Percentiles rank a stretch among this genome's conserved stretches.
These are phyloP conservation scores for Piromyces finnis DNA, from an alignment of 192 early-diverging fungal species.

Conservation along the genomic window DNA sequence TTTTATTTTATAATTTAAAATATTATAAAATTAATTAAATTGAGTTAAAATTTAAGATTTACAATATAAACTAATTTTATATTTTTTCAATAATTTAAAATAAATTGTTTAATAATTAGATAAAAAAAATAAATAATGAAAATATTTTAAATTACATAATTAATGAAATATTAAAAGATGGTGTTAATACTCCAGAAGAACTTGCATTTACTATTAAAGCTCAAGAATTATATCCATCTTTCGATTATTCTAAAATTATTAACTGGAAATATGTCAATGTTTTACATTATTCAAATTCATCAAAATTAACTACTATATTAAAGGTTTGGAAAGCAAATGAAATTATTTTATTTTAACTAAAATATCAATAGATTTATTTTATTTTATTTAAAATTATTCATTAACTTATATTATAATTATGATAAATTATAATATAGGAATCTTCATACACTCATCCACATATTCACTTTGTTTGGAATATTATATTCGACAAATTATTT, in stretches of 20 bases:
- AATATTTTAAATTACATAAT: constrained; percentile 4
- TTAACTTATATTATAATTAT: no score
- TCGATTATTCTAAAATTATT: constrained; percentile 5
- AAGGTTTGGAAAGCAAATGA: constrained; percentile 4
- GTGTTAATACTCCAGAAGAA: constrained; percentile 14
- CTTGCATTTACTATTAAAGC: constrained; percentile 24
- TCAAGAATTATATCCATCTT: constrained; percentile 8
- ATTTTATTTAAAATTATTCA: no score
- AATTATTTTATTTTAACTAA: no score
- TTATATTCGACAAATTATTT: constrained; percentile 28
- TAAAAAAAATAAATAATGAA: constrained; percentile 4
- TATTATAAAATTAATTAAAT: no score
- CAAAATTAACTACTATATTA: constrained; percentile 8
- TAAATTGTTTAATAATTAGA: no score
- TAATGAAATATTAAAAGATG: constrained; percentile 7
- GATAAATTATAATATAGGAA: neutral
- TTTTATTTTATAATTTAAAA: no score
- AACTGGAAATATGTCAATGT: constrained; percentile 12
- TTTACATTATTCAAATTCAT: constrained; percentile 8
- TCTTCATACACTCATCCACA: constrained; percentile 21
- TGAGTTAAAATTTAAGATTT: no score
- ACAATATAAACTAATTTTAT: no score
- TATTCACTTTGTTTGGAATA: constrained; percentile 66
- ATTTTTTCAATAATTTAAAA: no score
- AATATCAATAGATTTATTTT: no score